A percentile compares a stretch with the other conserved stretches of the same genome.
phyloP scores from a whole-genome alignment of 225 moss, liverwort and hornwort species.

The Straminergon stramineum region DNA sequence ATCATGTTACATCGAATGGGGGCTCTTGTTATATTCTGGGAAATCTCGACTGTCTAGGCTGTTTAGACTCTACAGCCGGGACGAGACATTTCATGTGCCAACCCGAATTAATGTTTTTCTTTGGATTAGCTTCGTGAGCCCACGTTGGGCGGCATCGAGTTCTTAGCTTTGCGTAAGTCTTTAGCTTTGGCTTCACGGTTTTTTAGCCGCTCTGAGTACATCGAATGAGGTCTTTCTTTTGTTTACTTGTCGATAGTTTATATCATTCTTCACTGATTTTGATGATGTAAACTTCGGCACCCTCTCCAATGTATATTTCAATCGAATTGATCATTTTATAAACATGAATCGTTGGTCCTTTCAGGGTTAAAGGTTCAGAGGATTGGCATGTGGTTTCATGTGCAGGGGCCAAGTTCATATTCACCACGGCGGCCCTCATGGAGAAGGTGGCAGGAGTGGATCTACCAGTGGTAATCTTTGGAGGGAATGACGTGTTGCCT shows the following conservation, averaged over 20 bases:
- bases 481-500: constrained; percentile 17
- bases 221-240: background rate
- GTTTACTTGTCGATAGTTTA: background rate
- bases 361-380: background rate
- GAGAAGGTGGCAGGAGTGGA: constrained; percentile 32
- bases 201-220: background rate
- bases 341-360: background rate
- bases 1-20: background rate
- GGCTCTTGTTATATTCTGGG: background rate
- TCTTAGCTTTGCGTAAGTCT: background rate
- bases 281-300: background rate
- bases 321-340: background rate
- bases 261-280: background rate
- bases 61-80: background rate
- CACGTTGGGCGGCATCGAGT: background rate
- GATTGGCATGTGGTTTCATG: background rate
- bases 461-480: constrained; percentile 32
- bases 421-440: constrained; percentile 13
- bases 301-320: background rate
- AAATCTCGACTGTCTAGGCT: background rate
- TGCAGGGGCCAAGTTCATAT: constrained; percentile 41
- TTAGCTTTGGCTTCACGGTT: background rate
- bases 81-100: background rate
- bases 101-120: background rate
- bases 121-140: background rate